Conservation (phyloP, 2,329 filamentous ascomycete genomes). For the Periglandula ipomoeae region DNA sequence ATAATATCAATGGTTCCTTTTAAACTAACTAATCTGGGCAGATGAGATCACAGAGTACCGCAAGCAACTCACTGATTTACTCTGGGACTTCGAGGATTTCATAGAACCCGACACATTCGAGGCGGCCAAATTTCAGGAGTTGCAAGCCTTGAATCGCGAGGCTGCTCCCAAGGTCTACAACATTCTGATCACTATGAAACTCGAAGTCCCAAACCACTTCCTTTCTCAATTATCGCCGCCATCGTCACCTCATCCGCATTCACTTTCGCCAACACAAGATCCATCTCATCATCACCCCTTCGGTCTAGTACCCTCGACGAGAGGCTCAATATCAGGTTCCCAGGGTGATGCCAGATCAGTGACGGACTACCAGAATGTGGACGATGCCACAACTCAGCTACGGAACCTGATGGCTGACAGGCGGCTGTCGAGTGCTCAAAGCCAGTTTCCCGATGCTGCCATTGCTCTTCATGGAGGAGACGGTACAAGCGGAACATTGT, state of each 20-base stretch:
- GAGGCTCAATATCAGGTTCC: constrained; percentile 5
- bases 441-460: not conserved
- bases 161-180: constrained; percentile 40
- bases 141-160: constrained; percentile 38
- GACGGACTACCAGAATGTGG: constrained; percentile 11
- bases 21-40: constrained; percentile 13
- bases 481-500: constrained; percentile 1
- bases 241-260: constrained; percentile 12
- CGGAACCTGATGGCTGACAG: constrained; percentile 15
- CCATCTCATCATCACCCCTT: not conserved
- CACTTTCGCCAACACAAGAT: constrained; percentile 8
- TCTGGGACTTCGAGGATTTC: constrained; percentile 51
- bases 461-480: not conserved
- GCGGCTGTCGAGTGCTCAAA: not conserved
- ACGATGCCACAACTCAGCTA: constrained; percentile 21
- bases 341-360: constrained; percentile 5
- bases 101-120: constrained; percentile 41
- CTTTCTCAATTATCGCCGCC: constrained; percentile 20
- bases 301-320: not conserved
- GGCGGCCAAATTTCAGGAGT: constrained; percentile 36
- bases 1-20: not conserved
- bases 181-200: constrained; percentile 44
- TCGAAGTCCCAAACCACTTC: constrained; percentile 25
- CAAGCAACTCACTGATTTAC: constrained; percentile 36
- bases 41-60: constrained; percentile 42